Base-by-base conservation (phyloP, 1,139 yeast species). In the Geotrichum restrictum region DNA sequence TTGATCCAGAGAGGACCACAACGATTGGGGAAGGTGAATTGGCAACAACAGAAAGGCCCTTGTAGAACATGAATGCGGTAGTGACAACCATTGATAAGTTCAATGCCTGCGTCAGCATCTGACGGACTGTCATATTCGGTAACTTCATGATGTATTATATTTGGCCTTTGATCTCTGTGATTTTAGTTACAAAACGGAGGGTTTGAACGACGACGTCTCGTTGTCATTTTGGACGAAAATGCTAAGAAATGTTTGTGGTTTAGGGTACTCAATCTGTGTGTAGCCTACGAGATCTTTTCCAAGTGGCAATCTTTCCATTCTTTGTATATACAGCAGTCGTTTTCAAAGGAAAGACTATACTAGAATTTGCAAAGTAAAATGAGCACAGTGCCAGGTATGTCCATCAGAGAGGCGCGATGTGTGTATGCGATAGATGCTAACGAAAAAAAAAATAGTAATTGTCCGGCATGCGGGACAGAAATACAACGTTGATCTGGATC, bases 1-100 rank as follows among this genome's bases (percentile, higher is more conserved):
- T 93, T 1, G 98, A 93, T 4, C 98, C 99, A 1, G 98, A 88
- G 46, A 93, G 79, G 11, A 93, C 99, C 37, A 93, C 98, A 38
- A 94, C 98, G 39, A 93, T 82, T 16, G 99, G 99, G 1, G 97
- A 88, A 58, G 88, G 85, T 0, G 96, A 83, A 69, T 88, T 83
- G 24, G 96, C 77, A 1, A 84, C 75, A 3, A 93, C 75, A 0
- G 91, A 83, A 21, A 93, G 74, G 0, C 88, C 81, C 68, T 88
- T 89, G 95, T 97, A 93, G 57, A 88, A 80, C 80, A 93, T 87
- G 69, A 83, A 93, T 0, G 98, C 96, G 0, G 95, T 82, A 10
- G 96, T 79, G 55, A 89, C 78, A 45, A 88, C 91, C 72, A 87
- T 83, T 21, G 88, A 81, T 62, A 91, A 76, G 57, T 82, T 80